Evolutionary conservation across 805 yeast genomes (phyloP).

Genomic region (Diddensiella santjacobensis): DNA sequence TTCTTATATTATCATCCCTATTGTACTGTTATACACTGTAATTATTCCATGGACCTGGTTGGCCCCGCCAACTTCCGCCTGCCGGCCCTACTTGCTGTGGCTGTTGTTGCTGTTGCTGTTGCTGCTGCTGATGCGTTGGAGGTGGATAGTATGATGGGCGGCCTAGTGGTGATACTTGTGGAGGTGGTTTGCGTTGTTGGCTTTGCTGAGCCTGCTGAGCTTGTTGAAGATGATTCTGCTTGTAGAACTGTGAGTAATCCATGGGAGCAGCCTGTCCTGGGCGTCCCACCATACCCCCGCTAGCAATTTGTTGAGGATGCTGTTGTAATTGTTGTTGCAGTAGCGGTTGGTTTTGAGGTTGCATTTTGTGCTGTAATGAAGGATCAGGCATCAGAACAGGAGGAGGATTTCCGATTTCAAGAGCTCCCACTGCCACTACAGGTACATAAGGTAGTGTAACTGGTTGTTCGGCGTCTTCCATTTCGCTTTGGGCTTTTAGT

Average conservation of each 20-base stretch:
- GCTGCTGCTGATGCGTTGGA: slow-evolving; percentile 22
- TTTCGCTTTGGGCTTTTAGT: slow-evolving; percentile 43
- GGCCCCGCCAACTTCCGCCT: slow-evolving; percentile 21
- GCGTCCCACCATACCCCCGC: neutral
- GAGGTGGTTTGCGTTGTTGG: slow-evolving; percentile 1
- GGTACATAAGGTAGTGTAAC: slow-evolving; percentile 4
- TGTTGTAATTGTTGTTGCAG: slow-evolving; percentile 5
- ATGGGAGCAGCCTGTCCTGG: neutral
- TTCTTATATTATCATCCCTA: slow-evolving; percentile 1
- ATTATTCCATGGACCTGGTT: slow-evolving; percentile 25
- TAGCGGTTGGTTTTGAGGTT: slow-evolving; percentile 7
- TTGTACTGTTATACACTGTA: slow-evolving; percentile 6
- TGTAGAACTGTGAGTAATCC: neutral
- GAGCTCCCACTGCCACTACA: slow-evolving; percentile 14
- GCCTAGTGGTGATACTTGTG: neutral
- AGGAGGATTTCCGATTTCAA: slow-evolving; percentile 17
- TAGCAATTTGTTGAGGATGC: neutral
- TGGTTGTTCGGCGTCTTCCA: slow-evolving; percentile 6
- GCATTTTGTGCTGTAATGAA: slow-evolving; percentile 8
- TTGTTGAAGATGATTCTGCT: slow-evolving; percentile 12
- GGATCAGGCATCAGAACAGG: slow-evolving; percentile 22
- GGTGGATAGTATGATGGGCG: neutral
- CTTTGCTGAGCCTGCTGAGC: slow-evolving; percentile 7
- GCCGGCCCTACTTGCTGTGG: slow-evolving; percentile 12
- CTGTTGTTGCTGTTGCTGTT: slow-evolving; percentile 23